phyloP scores from a whole-genome alignment of 257 asterid species.

The Petunia secreta region DNA sequence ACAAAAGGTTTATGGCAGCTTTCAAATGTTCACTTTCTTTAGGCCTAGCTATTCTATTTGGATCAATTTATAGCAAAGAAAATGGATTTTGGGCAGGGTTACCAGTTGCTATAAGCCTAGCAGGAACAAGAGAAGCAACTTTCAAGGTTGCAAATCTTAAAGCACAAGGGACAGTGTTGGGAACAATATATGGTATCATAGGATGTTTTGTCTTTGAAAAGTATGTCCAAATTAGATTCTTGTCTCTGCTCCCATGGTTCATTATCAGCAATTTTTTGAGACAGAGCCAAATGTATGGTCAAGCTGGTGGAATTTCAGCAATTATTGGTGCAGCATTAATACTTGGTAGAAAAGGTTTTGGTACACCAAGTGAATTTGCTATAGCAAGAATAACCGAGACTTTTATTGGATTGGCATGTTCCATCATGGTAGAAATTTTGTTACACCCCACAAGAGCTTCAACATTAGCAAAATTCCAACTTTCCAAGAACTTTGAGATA shows the following conservation, averaged over 20 bases:
- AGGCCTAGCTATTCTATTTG: slow-evolving; percentile 67
- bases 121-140: slow-evolving; percentile 73
- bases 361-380: slow-evolving; percentile 76
- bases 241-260: slow-evolving; percentile 91
- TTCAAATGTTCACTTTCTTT: slow-evolving; percentile 68
- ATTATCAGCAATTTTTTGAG: slow-evolving; percentile 61
- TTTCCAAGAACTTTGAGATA: slow-evolving; percentile 44
- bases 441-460: slow-evolving; percentile 86
- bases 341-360: slow-evolving; percentile 72
- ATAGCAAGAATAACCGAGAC: slow-evolving; percentile 78
- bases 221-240: slow-evolving; percentile 57
- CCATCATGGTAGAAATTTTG: slow-evolving; percentile 69
- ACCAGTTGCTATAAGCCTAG: slow-evolving; percentile 72
- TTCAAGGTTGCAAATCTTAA: slow-evolving; percentile 69
- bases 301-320: slow-evolving; percentile 85
- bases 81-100: slow-evolving; percentile 82
- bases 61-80: slow-evolving; percentile 65
- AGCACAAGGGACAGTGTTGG: slow-evolving; percentile 89
- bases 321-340: slow-evolving; percentile 75
- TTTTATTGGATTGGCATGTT: slow-evolving; percentile 77
- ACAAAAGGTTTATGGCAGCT: slow-evolving; percentile 60
- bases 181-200: slow-evolving; percentile 76
- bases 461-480: slow-evolving; percentile 62
- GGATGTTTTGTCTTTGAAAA: slow-evolving; percentile 74
- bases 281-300: slow-evolving; percentile 83